A percentile compares a stretch with the other conserved stretches of the same genome.
Conservation (phyloP, 2,329 filamentous ascomycete species). For the Cadophora malorum region DNA sequence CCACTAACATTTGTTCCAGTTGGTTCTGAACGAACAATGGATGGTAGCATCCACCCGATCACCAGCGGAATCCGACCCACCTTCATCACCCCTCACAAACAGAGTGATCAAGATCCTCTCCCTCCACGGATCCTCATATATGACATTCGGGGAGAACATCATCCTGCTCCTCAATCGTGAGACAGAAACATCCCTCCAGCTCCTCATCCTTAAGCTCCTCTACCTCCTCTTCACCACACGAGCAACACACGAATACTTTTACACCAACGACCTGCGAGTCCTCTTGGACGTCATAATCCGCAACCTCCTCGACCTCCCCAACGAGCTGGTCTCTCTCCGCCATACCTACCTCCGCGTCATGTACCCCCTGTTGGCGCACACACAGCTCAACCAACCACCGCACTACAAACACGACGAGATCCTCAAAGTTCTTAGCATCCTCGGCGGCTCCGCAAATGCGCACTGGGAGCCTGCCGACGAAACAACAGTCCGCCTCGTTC, state of each 20-base stretch:
- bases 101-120: conserved; percentile 92
- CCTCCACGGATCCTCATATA: conserved; percentile 78
- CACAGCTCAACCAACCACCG: conserved; percentile 83
- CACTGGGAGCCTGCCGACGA: conserved; percentile 85
- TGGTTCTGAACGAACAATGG: conserved; percentile 97
- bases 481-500: conserved; percentile 78
- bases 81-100: conserved; percentile 73
- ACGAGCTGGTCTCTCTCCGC: conserved; percentile 76
- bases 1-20: conserved; percentile 55
- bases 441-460: conserved; percentile 68
- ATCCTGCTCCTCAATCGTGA: conserved; percentile 95
- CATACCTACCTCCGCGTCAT: conserved; percentile 96
- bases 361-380: conserved; percentile 88
- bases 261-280: conserved; percentile 95
- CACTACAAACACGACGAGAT: conserved; percentile 94
- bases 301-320: conserved; percentile 93
- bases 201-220: conserved; percentile 94
- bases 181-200: conserved; percentile 89
- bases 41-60: conserved; percentile 74
- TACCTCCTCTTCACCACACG: conserved; percentile 95
- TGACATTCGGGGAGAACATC: conserved; percentile 97
- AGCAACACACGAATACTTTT: conserved; percentile 96
- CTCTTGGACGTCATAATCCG: conserved; percentile 95
- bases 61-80: conserved; percentile 36
- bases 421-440: conserved; percentile 73